A percentile compares a stretch with the other conserved stretches of the same genome.
Evolutionary conservation across 176 grass and related monocot species (phyloP).

Genomic region (Guadua angustifolia): DNA sequence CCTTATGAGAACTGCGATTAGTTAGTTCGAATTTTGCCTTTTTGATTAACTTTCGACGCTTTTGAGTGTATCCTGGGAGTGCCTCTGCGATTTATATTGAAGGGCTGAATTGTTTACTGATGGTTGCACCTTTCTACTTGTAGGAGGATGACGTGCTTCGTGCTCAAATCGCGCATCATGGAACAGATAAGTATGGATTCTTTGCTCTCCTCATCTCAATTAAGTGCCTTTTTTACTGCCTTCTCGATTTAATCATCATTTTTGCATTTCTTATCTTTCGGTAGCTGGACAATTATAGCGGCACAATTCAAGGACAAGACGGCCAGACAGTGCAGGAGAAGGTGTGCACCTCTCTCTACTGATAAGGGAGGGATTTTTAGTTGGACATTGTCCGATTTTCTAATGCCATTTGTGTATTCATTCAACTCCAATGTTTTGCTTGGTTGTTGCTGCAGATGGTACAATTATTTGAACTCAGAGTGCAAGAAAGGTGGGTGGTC

Average conservation of each 20-base stretch:
- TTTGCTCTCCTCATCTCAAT: not conserved
- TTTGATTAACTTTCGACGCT: not conserved
- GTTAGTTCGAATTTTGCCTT: not conserved
- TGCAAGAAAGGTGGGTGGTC: slow-evolving; percentile 99
- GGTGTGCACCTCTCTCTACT: slow-evolving; percentile 46
- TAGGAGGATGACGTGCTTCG: slow-evolving; percentile 90
- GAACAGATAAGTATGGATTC: slow-evolving; percentile 74
- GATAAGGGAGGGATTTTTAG: not conserved
- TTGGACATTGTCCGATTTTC: not conserved
- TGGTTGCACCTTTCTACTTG: slow-evolving; percentile 41
- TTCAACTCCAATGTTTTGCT: not conserved
- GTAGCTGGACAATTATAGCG: slow-evolving; percentile 81
- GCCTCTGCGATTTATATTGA: slow-evolving; percentile 3
- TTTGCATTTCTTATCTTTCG: slow-evolving; percentile 21
- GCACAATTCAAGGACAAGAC: slow-evolving; percentile 96
- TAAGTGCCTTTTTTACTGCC: not conserved
- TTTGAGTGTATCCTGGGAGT: not conserved
- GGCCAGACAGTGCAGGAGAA: slow-evolving; percentile 89
- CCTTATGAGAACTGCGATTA: not conserved
- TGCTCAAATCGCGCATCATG: slow-evolving; percentile 76
- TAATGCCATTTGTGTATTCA: not conserved
- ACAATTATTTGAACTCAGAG: slow-evolving; percentile 94
- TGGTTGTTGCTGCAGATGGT: slow-evolving; percentile 66
- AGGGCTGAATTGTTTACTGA: slow-evolving; percentile 18
- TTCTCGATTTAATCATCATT: not conserved